Evolutionary conservation across 2,329 filamentous ascomycete genomes (phyloP).

Genomic region (Cercospora brassicicola): DNA sequence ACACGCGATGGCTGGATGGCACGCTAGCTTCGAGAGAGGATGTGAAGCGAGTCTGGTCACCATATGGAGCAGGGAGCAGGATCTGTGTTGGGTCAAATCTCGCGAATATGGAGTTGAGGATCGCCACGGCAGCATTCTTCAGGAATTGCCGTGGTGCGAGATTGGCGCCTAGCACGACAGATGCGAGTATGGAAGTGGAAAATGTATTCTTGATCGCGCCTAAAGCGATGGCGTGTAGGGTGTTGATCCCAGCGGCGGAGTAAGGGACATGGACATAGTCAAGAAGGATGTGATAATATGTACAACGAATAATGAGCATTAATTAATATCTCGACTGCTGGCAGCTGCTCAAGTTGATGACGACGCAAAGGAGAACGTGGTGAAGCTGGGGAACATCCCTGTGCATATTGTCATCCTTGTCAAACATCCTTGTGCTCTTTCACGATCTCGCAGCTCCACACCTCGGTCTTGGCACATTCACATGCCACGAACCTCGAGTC

Average conservation of each 20-base stretch:
- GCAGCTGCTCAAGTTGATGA: neutral
- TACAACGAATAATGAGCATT: neutral
- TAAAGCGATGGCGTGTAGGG: neutral
- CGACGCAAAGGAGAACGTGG: neutral
- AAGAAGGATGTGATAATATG: neutral
- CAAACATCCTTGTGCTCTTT: neutral
- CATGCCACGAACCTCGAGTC: neutral
- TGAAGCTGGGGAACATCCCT: neutral
- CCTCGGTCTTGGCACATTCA: conserved; percentile 13
- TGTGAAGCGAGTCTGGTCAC: conserved; percentile 17
- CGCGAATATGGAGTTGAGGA: conserved; percentile 27
- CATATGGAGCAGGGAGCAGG: conserved; percentile 23
- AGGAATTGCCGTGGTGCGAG: conserved; percentile 20
- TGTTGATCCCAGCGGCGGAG: conserved; percentile 1
- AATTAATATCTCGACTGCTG: neutral
- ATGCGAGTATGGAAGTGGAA: conserved; percentile 25
- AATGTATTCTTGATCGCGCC: conserved; percentile 19
- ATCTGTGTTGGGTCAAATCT: conserved; percentile 29
- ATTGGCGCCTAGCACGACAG: conserved; percentile 20
- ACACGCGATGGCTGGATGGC: conserved; percentile 15
- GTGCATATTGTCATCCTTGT: neutral
- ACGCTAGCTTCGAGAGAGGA: conserved; percentile 8
- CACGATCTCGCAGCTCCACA: conserved; percentile 4
- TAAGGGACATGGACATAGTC: neutral
- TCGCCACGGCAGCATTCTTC: conserved; percentile 26